Base-by-base conservation (phyloP, 2,329 filamentous ascomycete species). In the Dactylellina haptotyla region DNA sequence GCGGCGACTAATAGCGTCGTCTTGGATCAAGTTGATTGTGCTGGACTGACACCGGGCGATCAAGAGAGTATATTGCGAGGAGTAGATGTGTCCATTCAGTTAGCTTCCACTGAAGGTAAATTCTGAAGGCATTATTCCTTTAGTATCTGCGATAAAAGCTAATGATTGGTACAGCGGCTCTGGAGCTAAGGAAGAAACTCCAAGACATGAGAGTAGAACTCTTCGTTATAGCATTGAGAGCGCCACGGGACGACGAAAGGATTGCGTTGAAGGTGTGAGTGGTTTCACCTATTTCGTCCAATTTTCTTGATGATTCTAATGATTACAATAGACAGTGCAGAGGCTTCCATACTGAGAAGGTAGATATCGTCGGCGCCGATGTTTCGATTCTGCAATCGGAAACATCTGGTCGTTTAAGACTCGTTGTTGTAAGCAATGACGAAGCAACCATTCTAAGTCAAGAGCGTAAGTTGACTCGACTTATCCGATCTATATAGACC, bases 301-400 rank as follows among this genome's bases (percentile, higher is more conserved):
- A n/a, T n/a, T n/a, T n/a, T n/a, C n/a, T n/a, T n/a, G n/a, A n/a
- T n/a, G n/a, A n/a, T n/a, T n/a, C n/a, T n/a, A n/a, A n/a, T n/a
- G n/a, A n/a, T n/a, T 79, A 26, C 12, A 9, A 6, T 39, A 65
- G 61, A 37, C 50, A 65, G 34, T 48, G 50, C 2, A 39, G 23
- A 28, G 41, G 51, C 4, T 26, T 57, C 9, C 50, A 65, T 37
- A 57, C 61, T n/a, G 51, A 65, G 14, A 9, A 34, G 18, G 16
- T 57, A 9, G 18, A 65, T 50, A 65, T 65, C 18, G 50, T 37
- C 9, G 48, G 57, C 14, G 46, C 48, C 6, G 61, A 65, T n/a
- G 57, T 65, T 3, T 46, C 43, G 23, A 46, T 65, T 25, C 37
- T 65, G 4, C 37, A 50, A 26, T 26, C 39, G 8, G 50, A 56